Conservation (phyloP, 768 basidiomycete species). For the Hemileccinum rubropunctum region DNA sequence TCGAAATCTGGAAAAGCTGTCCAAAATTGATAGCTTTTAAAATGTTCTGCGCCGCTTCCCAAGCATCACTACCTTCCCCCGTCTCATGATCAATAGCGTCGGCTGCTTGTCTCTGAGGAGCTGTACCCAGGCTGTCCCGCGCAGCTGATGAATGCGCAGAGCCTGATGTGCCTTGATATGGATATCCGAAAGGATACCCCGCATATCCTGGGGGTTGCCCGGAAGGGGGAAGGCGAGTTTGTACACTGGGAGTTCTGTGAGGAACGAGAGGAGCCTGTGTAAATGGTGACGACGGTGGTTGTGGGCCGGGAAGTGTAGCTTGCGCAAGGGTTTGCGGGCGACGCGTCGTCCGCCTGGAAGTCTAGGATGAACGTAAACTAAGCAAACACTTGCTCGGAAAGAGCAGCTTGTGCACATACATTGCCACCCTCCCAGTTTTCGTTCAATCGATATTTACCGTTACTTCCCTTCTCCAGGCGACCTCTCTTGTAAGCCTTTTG, state of each 20-base stretch:
- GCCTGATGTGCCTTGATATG: slow-evolving; percentile 23
- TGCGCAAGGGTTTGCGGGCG: slow-evolving; percentile 59
- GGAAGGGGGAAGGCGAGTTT: slow-evolving; percentile 32
- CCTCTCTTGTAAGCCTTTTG: slow-evolving; percentile 85
- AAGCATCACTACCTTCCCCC: slow-evolving; percentile 56
- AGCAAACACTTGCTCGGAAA: slow-evolving; percentile 3
- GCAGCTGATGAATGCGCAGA: not conserved
- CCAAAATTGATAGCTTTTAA: slow-evolving; percentile 76
- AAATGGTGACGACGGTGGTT: slow-evolving; percentile 49
- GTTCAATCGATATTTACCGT: slow-evolving; percentile 74
- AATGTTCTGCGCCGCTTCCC: slow-evolving; percentile 77
- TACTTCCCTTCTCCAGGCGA: slow-evolving; percentile 70
- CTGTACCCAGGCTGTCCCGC: slow-evolving; percentile 1
- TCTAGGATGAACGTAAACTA: slow-evolving; percentile 39
- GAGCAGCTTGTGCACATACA: slow-evolving; percentile 42
- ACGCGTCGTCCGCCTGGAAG: slow-evolving; percentile 73
- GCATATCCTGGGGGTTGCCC: slow-evolving; percentile 35
- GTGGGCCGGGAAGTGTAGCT: slow-evolving; percentile 29
- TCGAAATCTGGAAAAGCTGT: slow-evolving; percentile 42
- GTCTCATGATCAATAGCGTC: slow-evolving; percentile 28
- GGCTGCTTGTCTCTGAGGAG: slow-evolving; percentile 14
- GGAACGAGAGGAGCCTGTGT: slow-evolving; percentile 51
- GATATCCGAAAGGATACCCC: slow-evolving; percentile 40
- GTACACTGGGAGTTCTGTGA: slow-evolving; percentile 32
- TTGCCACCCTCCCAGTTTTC: slow-evolving; percentile 78